Base-by-base conservation (phyloP, 441 rosid genomes). In the Hura crepitans region DNA sequence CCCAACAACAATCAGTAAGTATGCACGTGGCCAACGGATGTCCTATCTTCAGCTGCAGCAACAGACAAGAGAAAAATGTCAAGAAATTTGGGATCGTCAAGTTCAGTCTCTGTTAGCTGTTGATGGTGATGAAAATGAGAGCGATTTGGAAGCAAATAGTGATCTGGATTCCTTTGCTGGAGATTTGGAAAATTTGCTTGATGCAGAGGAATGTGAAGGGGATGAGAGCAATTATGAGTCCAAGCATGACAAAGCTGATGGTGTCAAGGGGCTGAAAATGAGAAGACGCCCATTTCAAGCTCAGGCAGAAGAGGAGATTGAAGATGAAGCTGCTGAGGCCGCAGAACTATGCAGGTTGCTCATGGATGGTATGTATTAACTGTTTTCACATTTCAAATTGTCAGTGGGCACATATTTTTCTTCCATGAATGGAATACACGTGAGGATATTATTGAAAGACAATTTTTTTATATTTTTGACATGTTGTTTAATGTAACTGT, bases 21-120 rank as follows among this genome's bases (percentile, higher is more conserved):
- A 93, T 87, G 98, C 99, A 59, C 97, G 97, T 72, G 99, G 99
- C 46, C 99, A 96, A 79, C 79, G 98, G 50, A 96, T 96, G 99
- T 96, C 99, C 70, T 96, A 88, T 79, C 90, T 93, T 74, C 99
- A 96, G 89, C 77, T 93, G 78, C 99, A 96, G 81, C 99, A 96
- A 75, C 98, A 96, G 84, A 93, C 97, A 62, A 90, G 99, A 72
- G 99, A 91, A 83, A 96, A 93, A 66, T 96, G 99, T 73, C 98
- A 93, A 84, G 99, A 91, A 79, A 96, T 93, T 75, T 96, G 98
- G 99, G 99, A 96, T 78, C 86, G 94, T 67, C 98, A 93, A 78
- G 84, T 87, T 80, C 87, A 82, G 80, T 88, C 92, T 72, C 96
- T 96, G 65, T 88, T 92, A 72, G 94, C 94, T 55, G 81, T 77